phyloP scores from a whole-genome alignment of 768 basidiomycete species.

The Psilocybe cubensis region DNA sequence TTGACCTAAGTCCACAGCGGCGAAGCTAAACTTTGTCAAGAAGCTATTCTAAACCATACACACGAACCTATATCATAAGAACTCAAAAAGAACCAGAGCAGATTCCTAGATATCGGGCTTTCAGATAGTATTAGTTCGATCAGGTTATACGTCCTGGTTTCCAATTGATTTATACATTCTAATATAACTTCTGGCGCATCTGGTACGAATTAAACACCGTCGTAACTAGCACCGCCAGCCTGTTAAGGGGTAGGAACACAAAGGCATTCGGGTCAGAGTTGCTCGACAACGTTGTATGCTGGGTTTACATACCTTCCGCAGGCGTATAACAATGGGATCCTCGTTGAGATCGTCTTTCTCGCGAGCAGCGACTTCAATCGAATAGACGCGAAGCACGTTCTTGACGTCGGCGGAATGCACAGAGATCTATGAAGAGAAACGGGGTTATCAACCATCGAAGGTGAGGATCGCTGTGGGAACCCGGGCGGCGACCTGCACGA shows the following conservation, averaged over 20 bases:
- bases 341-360: slow-evolving; percentile 86
- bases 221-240: slow-evolving; percentile 91
- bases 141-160: slow-evolving; percentile 10
- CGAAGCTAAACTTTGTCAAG: slow-evolving; percentile 12
- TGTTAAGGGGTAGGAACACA: slow-evolving; percentile 31
- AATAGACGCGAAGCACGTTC: slow-evolving; percentile 71
- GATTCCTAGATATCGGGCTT: neutral
- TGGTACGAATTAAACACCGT: slow-evolving; percentile 62
- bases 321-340: slow-evolving; percentile 78
- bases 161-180: slow-evolving; percentile 16
- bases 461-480: slow-evolving; percentile 36
- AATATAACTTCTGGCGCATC: slow-evolving; percentile 6
- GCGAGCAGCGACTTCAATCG: slow-evolving; percentile 86
- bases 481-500: slow-evolving; percentile 18
- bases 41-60: slow-evolving; percentile 2
- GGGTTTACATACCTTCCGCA: slow-evolving; percentile 70
- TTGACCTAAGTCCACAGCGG: slow-evolving; percentile 17
- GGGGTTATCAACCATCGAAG: slow-evolving; percentile 19
- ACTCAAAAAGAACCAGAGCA: neutral
- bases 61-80: slow-evolving; percentile 3
- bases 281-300: slow-evolving; percentile 11
- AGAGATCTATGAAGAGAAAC: slow-evolving; percentile 67
- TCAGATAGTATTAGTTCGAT: neutral
- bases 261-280: slow-evolving; percentile 19
- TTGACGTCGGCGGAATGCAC: slow-evolving; percentile 93